A percentile compares a stretch with the other conserved stretches of the same genome.
Evolutionary conservation across 2,329 filamentous ascomycete species (phyloP).

Genomic region (Arthroderma uncinatum): DNA sequence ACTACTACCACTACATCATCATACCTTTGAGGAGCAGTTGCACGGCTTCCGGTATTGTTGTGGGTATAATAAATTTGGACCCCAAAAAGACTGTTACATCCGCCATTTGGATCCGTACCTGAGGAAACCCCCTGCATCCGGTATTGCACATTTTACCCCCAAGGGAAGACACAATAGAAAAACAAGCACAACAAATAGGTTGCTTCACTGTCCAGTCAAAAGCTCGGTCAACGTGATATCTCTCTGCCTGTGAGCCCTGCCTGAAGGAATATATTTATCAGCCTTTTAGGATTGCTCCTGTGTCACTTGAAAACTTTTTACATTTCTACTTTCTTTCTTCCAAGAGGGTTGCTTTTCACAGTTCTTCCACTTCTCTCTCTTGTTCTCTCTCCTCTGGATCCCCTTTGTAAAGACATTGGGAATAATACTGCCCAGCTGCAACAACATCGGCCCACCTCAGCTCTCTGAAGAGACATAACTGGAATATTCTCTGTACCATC

Average conservation of each 20-base stretch:
- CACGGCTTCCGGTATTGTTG: constrained; percentile 5
- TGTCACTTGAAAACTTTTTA: background rate
- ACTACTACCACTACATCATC: background rate
- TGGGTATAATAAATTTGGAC: constrained; percentile 4
- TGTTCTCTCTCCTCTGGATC: background rate
- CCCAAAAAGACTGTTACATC: constrained; percentile 4
- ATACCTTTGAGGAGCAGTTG: constrained; percentile 5
- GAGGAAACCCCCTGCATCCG: background rate
- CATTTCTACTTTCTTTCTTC: constrained; percentile 2
- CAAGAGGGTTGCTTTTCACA: constrained; percentile 12
- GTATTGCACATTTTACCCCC: background rate
- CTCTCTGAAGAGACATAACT: background rate
- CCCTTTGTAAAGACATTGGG: background rate
- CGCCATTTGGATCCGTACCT: constrained; percentile 1
- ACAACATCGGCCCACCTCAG: background rate
- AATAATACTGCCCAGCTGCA: background rate
- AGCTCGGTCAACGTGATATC: background rate
- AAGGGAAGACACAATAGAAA: background rate
- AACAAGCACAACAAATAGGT: background rate
- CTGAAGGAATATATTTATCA: background rate
- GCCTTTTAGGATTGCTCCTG: background rate
- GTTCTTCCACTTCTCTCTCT: constrained; percentile 9
- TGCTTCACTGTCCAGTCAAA: background rate
- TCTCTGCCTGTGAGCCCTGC: background rate
- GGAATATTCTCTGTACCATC: background rate